These are phyloP conservation scores for Takashimella koratensis DNA, from an alignment of 1,284 basidiomycete species.

Conservation along the genomic window DNA sequence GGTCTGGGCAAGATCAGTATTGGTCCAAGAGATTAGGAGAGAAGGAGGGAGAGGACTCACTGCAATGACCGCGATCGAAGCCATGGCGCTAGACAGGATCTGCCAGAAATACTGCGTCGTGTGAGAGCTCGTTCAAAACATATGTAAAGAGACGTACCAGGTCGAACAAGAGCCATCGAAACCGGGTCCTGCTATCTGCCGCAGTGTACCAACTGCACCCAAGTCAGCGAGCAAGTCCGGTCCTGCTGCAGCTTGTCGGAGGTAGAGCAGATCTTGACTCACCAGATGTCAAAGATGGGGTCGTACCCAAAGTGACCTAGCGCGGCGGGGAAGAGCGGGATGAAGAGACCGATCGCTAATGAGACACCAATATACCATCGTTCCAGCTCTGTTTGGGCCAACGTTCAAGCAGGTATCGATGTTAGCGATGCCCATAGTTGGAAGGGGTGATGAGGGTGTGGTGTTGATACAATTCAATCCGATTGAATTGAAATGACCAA, in stretches of 20 bases:
- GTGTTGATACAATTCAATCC: too few relatives aligned
- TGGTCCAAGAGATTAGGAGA: not conserved
- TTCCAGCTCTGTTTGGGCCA: slow-evolving; percentile 6
- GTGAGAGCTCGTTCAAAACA: not conserved
- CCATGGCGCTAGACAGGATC: slow-evolving; percentile 26
- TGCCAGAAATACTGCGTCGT: slow-evolving; percentile 34
- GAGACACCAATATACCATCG: slow-evolving; percentile 18
- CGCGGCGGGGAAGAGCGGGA: slow-evolving; percentile 19
- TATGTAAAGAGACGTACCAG: too few relatives aligned
- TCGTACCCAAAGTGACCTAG: slow-evolving; percentile 24
- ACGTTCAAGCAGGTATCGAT: too few relatives aligned
- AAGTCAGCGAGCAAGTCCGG: too few relatives aligned
- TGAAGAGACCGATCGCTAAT: slow-evolving; percentile 17
- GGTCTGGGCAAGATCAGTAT: slow-evolving; percentile 11
- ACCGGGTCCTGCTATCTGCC: not conserved
- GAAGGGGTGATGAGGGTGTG: too few relatives aligned
- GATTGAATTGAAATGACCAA: not conserved
- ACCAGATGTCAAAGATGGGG: slow-evolving; percentile 16
- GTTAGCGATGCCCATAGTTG: too few relatives aligned
- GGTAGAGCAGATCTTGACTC: too few relatives aligned
- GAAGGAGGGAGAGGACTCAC: slow-evolving; percentile 11
- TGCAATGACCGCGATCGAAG: slow-evolving; percentile 19
- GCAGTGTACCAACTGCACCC: not conserved
- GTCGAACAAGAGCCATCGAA: slow-evolving; percentile 17
- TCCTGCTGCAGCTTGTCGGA: too few relatives aligned